Evolutionary conservation across 2,329 filamentous ascomycete species (phyloP).

Genomic region (Colletotrichum musae): DNA sequence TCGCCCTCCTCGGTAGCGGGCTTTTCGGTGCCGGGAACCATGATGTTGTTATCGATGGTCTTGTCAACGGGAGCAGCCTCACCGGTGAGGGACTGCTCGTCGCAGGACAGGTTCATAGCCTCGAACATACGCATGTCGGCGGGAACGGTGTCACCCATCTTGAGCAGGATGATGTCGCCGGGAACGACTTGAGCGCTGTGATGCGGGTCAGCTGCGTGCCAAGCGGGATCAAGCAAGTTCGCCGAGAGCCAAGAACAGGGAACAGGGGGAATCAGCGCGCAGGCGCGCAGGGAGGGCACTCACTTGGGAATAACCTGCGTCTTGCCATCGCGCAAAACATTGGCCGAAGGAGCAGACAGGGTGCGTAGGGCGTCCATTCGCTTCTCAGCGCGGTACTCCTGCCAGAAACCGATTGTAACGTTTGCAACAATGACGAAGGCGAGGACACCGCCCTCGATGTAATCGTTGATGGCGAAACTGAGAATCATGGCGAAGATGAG

Average conservation of each 20-base stretch:
- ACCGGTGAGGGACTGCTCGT: constrained; percentile 83
- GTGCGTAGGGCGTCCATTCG: constrained; percentile 75
- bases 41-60: constrained; percentile 65
- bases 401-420: constrained; percentile 77
- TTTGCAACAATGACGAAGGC: constrained; percentile 78
- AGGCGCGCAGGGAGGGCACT: constrained; percentile 46
- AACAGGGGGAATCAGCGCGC: background rate
- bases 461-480: constrained; percentile 76
- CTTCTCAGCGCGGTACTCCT: constrained; percentile 76
- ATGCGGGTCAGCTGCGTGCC: constrained; percentile 38
- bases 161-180: constrained; percentile 78
- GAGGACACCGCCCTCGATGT: constrained; percentile 78
- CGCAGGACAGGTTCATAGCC: constrained; percentile 83
- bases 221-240: constrained; percentile 36
- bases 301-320: constrained; percentile 71
- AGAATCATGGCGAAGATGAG: constrained; percentile 83
- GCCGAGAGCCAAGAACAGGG: constrained; percentile 7
- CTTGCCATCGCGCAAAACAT: constrained; percentile 72
- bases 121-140: constrained; percentile 80
- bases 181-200: constrained; percentile 75
- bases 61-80: constrained; percentile 82
- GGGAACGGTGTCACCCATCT: constrained; percentile 81
- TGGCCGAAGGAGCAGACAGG: constrained; percentile 75
- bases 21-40: constrained; percentile 61
- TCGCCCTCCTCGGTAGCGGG: constrained; percentile 60